Percentiles rank a stretch among this genome's conserved stretches.
These are phyloP conservation scores for Aureobasidium sp. DNA, from an alignment of 2,329 filamentous ascomycete genomes.

Conservation along the genomic window DNA sequence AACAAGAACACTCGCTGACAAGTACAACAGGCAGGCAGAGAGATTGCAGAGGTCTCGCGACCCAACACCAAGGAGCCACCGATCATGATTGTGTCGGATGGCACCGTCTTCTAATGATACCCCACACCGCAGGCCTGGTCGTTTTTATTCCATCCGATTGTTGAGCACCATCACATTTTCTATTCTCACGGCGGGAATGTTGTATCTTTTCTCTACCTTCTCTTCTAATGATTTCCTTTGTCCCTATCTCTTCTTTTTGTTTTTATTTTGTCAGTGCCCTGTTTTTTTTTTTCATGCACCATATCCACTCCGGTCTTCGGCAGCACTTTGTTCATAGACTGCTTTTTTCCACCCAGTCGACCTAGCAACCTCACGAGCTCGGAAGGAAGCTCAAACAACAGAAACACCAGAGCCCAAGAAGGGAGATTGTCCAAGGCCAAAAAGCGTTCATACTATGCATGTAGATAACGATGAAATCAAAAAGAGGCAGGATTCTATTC, in stretches of 20 bases:
- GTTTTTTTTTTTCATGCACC: not conserved
- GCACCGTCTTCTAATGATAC: conserved; percentile 75
- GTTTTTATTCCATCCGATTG: conserved; percentile 7
- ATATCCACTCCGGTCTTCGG: not conserved
- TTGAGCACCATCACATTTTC: not conserved
- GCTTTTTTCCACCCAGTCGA: not conserved
- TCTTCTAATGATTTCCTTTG: conserved; percentile 8
- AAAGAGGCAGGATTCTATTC: not conserved
- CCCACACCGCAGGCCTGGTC: conserved; percentile 17
- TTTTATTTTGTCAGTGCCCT: not conserved
- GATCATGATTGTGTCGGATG: conserved; percentile 92
- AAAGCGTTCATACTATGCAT: not conserved
- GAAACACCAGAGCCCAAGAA: not conserved
- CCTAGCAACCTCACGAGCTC: not conserved
- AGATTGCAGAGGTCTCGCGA: conserved; percentile 88
- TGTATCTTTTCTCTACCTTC: conserved; percentile 2
- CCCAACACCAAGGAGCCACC: conserved; percentile 95
- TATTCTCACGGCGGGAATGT: conserved; percentile 2
- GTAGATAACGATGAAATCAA: not conserved
- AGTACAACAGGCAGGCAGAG: conserved; percentile 64
- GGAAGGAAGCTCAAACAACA: not conserved
- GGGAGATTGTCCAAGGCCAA: not conserved
- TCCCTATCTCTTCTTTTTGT: not conserved
- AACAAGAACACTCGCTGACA: conserved; percentile 25
- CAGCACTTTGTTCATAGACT: conserved; percentile 2